These are phyloP conservation scores for Colletotrichum orbiculare DNA, from an alignment of 2,329 filamentous ascomycete species.

Conservation along the genomic window DNA sequence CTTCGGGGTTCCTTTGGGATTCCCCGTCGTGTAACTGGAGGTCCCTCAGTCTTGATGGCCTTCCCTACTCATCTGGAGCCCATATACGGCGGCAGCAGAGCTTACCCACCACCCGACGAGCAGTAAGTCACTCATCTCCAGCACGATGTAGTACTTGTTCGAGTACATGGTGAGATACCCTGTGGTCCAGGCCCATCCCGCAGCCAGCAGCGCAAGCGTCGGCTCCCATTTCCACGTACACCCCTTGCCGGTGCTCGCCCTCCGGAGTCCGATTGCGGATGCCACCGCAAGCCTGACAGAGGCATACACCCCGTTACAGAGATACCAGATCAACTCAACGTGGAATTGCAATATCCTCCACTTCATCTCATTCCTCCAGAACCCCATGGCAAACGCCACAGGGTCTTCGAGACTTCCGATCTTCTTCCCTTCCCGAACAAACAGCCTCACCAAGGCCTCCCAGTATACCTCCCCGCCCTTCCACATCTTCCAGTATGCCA, in stretches of 20 bases:
- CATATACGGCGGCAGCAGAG: slow-evolving; percentile 19
- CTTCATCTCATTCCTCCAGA: neutral
- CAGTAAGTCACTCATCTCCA: slow-evolving; percentile 51
- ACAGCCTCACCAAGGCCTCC: neutral
- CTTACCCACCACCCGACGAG: slow-evolving; percentile 41
- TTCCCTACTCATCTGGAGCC: neutral
- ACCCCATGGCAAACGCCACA: neutral
- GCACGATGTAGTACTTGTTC: slow-evolving; percentile 50
- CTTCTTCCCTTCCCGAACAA: neutral
- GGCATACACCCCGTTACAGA: slow-evolving; percentile 6
- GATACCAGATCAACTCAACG: slow-evolving; percentile 5
- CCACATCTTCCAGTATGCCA: slow-evolving; percentile 41
- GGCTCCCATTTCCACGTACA: neutral
- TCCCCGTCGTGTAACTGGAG: too few species aligned
- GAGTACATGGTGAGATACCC: slow-evolving; percentile 46
- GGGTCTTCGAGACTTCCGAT: accelerated
- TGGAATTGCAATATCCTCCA: neutral
- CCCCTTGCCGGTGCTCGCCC: neutral
- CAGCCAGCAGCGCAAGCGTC: slow-evolving; percentile 29
- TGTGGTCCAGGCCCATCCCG: slow-evolving; percentile 34
- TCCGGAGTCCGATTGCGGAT: neutral
- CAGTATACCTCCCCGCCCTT: slow-evolving; percentile 3
- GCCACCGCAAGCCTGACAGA: slow-evolving; percentile 3
- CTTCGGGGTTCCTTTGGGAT: too few species aligned
- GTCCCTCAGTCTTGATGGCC: neutral